A percentile compares a stretch with the other conserved stretches of the same genome.
Evolutionary conservation across 2,329 filamentous ascomycete species (phyloP).

Genomic region (Fusarium nisikadoi): DNA sequence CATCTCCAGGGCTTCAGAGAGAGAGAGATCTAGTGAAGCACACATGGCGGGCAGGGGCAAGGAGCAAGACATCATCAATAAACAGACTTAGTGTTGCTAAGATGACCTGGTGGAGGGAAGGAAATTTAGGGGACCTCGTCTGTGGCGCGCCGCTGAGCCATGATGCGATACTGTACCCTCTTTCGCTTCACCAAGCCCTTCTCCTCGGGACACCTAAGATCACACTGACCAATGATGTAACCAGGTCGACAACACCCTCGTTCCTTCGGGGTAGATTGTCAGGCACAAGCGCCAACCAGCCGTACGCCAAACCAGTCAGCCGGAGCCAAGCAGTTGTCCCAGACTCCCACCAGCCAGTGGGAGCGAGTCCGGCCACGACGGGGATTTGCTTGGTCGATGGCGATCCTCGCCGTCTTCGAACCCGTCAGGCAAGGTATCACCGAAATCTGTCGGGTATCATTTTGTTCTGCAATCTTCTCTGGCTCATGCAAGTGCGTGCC

Average conservation of each 20-base stretch:
- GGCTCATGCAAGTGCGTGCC: conserved; percentile 12
- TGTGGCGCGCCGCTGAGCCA: conserved; percentile 22
- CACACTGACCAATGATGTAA: conserved; percentile 4
- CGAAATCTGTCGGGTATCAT: conserved; percentile 2
- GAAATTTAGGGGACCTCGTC: conserved; percentile 23
- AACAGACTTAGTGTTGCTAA: neutral
- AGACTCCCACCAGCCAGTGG: conserved; percentile 14
- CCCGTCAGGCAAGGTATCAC: neutral
- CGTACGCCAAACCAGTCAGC: conserved; percentile 34
- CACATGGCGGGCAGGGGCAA: conserved; percentile 29
- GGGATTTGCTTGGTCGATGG: conserved; percentile 14
- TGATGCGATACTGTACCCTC: conserved; percentile 20
- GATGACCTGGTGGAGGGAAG: conserved; percentile 8
- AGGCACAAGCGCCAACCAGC: conserved; percentile 31
- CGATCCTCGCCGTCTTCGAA: neutral
- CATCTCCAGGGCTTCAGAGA: neutral
- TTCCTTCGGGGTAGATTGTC: conserved; percentile 33
- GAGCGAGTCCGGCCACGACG: conserved; percentile 15
- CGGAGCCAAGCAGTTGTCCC: conserved; percentile 18
- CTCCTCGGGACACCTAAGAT: neutral
- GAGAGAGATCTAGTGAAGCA: neutral
- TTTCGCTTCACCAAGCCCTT: conserved; percentile 20
- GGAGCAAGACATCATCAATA: neutral
- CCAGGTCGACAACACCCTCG: neutral
- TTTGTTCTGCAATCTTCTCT: conserved; percentile 18